Conservation (phyloP, 208 protist genomes). For the Crithidia sp. region DNA sequence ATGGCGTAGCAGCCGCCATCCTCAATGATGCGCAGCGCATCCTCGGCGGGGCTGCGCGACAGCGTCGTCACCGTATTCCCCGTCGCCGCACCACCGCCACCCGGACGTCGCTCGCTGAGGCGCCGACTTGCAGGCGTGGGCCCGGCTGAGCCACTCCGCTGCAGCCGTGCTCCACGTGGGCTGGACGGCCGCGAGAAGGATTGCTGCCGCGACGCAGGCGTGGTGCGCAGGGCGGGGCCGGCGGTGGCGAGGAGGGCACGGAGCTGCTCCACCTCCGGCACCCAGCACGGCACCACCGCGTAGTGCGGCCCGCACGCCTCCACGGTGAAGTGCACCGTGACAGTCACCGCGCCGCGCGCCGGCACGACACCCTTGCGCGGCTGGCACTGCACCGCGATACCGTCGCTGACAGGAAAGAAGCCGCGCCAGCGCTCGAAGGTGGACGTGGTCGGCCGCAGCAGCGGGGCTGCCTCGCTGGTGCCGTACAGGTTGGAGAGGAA, state of each 20-base stretch:
- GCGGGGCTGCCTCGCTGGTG: not conserved
- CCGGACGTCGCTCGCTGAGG: constrained; percentile 45
- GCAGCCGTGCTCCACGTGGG: not conserved
- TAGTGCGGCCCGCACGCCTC: constrained; percentile 54
- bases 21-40: constrained; percentile 71
- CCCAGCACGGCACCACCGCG: constrained; percentile 61
- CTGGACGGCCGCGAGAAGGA: constrained; percentile 10
- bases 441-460: constrained; percentile 8
- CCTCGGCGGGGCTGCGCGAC: constrained; percentile 35
- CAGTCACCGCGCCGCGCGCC: constrained; percentile 39
- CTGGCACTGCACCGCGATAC: constrained; percentile 62
- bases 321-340: constrained; percentile 75
- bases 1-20: constrained; percentile 36
- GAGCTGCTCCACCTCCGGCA: constrained; percentile 62
- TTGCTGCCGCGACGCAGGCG: not conserved
- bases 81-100: constrained; percentile 31
- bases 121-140: constrained; percentile 50
- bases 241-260: constrained; percentile 14
- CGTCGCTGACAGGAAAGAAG: constrained; percentile 32
- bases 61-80: constrained; percentile 47
- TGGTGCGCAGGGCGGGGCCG: not conserved
- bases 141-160: constrained; percentile 10
- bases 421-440: constrained; percentile 37
- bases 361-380: constrained; percentile 69
- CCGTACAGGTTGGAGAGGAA: constrained; percentile 1